Base-by-base conservation (phyloP, 768 basidiomycete species). In the Austroboletus eburneus region DNA sequence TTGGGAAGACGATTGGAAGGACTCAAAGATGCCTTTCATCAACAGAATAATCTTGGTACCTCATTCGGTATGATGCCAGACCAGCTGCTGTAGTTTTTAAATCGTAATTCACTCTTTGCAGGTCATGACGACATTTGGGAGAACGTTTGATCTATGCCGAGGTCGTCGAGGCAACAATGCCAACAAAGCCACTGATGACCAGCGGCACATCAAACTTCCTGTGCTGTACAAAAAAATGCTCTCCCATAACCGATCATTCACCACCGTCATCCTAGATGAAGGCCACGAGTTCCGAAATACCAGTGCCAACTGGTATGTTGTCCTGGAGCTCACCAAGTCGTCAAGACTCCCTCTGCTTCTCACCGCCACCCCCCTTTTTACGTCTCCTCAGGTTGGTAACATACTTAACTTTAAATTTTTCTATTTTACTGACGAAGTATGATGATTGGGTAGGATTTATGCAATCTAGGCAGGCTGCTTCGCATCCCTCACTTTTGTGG, bases 81-180 rank as follows among this genome's bases (percentile, higher is more conserved):
- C 25, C 21, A 17, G 24, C 39, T n/a, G n/a, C n/a, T n/a, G n/a
- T 9, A 9, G 14, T 9, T 3, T 17, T 7, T 1, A 9, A 9
- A 10, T 5, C 5, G 3, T 6, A 5, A 27, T 5, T 24, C 24
- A 42, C 29, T 17, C 27, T 34, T 9, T n/a, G 22, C 27, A 50
- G 49, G 39, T 50, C 43, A 50, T 50, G 43, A 38, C 39, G 13
- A 50, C 34, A 1, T 50, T 50, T 14, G 49, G 49, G 3, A 50
- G 43, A 34, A 43, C 49, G 3, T 50, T 50, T 7, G 29, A 45
- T 17, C 6, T 50, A 5, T 14, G 34, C 10, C 17, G 43, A 41
- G 2, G 10, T 1, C 27, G 27, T 1, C 39, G 49, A 14, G 18
- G 49, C 13, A 42, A 10, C 20, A 50, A 50, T 45, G 35, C 39